A percentile compares a stretch with the other conserved stretches of the same genome.
phyloP scores from a whole-genome alignment of 106 monocot species.

The Allium cepa region DNA sequence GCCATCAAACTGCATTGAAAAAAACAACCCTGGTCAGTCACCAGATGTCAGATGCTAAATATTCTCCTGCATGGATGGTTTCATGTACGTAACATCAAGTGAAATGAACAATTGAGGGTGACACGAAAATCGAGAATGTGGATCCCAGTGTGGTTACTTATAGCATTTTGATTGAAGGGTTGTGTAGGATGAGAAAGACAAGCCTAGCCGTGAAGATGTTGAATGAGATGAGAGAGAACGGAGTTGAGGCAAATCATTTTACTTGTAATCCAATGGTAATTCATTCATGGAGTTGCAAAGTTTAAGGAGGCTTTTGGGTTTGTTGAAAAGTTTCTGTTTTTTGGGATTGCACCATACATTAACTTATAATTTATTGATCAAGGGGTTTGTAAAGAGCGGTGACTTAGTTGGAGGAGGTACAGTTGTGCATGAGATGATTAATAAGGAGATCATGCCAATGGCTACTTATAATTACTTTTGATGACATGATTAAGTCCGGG shows the following conservation, averaged over 20 bases:
- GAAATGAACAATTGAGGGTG: constrained; percentile 33
- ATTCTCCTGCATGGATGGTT: constrained; percentile 75
- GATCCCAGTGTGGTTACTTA: constrained; percentile 57
- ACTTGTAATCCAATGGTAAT: constrained; percentile 66
- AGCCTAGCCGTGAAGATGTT: constrained; percentile 43
- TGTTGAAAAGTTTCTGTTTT: constrained; percentile 65
- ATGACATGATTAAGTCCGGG: constrained; percentile 46
- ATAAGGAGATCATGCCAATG: constrained; percentile 48
- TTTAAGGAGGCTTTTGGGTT: constrained; percentile 62
- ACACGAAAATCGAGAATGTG: constrained; percentile 30
- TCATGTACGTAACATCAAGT: constrained; percentile 17
- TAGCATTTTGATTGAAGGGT: constrained; percentile 63
- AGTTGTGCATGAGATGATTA: constrained; percentile 58
- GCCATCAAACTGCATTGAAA: neutral
- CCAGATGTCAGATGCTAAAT: constrained; percentile 41
- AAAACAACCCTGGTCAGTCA: constrained; percentile 11
- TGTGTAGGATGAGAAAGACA: constrained; percentile 41
- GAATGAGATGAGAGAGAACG: constrained; percentile 47
- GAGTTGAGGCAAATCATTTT: constrained; percentile 39
- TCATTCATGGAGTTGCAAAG: constrained; percentile 47
- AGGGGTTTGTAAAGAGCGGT: constrained; percentile 74
- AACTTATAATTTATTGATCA: constrained; percentile 67
- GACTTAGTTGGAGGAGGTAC: constrained; percentile 50
- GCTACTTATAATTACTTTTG: constrained; percentile 76
- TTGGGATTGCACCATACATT: constrained; percentile 51